Percentiles rank a stretch among this genome's conserved stretches.
Evolutionary conservation across 2,329 filamentous ascomycete species (phyloP).

Genomic region (Sordariomycetes sp.): DNA sequence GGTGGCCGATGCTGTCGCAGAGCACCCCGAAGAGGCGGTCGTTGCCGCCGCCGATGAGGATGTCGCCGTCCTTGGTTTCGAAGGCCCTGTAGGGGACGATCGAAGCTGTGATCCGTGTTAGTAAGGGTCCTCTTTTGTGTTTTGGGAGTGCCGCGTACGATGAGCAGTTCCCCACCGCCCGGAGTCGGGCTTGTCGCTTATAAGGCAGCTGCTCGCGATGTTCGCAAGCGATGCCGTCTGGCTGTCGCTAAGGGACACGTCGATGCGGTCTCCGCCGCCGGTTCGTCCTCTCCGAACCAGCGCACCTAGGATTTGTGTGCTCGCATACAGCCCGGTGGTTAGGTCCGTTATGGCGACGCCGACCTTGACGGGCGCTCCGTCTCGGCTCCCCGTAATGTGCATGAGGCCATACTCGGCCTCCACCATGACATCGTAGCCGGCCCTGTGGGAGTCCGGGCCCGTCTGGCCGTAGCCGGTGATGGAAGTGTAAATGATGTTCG

Average conservation of each 20-base stretch:
- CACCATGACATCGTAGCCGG: conserved; percentile 98
- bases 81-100: conserved; percentile 94
- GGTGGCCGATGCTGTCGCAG: conserved; percentile 45
- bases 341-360: conserved; percentile 95
- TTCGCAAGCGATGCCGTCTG: conserved; percentile 93
- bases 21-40: conserved; percentile 57
- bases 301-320: conserved; percentile 91
- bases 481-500: conserved; percentile 80
- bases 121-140: not conserved
- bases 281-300: conserved; percentile 65
- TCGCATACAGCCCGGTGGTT: conserved; percentile 89
- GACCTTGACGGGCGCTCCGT: conserved; percentile 90
- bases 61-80: conserved; percentile 58
- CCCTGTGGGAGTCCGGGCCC: conserved; percentile 75
- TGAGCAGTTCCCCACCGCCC: conserved; percentile 96
- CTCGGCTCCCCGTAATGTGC: conserved; percentile 88
- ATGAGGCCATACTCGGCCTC: conserved; percentile 97
- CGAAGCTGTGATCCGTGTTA: conserved; percentile 50
- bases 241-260: conserved; percentile 84
- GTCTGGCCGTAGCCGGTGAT: conserved; percentile 97
- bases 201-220: conserved; percentile 82
- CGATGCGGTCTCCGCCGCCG: conserved; percentile 81
- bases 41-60: conserved; percentile 66
- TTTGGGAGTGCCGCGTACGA: conserved; percentile 34
- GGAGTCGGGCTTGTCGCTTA: conserved; percentile 77